A percentile compares a stretch with the other conserved stretches of the same genome.
phyloP scores from a whole-genome alignment of 2,329 filamentous ascomycete genomes.

The Dryadomyces quercus-mongolicae region DNA sequence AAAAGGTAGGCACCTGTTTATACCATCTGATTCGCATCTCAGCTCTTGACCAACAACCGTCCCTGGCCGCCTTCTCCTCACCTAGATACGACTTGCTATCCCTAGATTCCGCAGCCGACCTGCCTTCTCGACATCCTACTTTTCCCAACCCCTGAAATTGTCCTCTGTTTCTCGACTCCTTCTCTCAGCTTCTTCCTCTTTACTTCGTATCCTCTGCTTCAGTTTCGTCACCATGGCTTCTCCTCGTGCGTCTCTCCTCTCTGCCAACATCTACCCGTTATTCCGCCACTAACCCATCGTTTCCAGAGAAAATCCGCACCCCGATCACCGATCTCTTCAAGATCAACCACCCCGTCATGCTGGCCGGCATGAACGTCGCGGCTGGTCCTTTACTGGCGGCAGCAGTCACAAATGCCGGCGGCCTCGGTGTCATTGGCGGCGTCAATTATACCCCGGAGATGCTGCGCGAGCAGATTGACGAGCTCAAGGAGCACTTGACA shows the following conservation, averaged over 20 bases:
- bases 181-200: background rate
- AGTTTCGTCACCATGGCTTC: slow-evolving; percentile 52
- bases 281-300: background rate
- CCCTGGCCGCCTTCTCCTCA: background rate
- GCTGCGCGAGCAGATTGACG: slow-evolving; percentile 86
- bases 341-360: slow-evolving; percentile 92
- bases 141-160: background rate
- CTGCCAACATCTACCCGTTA: background rate
- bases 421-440: slow-evolving; percentile 91
- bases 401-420: slow-evolving; percentile 92
- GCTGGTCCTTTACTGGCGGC: slow-evolving; percentile 93
- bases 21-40: background rate
- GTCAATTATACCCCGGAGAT: slow-evolving; percentile 95
- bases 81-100: background rate
- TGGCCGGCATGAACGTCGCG: slow-evolving; percentile 98
- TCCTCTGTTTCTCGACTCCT: background rate
- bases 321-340: slow-evolving; percentile 89
- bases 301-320: slow-evolving; percentile 74
- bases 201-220: slow-evolving; percentile 1
- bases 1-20: background rate
- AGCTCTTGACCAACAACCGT: background rate
- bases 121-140: background rate
- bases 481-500: slow-evolving; percentile 76
- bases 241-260: slow-evolving; percentile 51
- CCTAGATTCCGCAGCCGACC: background rate